These are phyloP conservation scores for Solanum sitiens DNA, from an alignment of 257 asterid species.

Conservation along the genomic window DNA sequence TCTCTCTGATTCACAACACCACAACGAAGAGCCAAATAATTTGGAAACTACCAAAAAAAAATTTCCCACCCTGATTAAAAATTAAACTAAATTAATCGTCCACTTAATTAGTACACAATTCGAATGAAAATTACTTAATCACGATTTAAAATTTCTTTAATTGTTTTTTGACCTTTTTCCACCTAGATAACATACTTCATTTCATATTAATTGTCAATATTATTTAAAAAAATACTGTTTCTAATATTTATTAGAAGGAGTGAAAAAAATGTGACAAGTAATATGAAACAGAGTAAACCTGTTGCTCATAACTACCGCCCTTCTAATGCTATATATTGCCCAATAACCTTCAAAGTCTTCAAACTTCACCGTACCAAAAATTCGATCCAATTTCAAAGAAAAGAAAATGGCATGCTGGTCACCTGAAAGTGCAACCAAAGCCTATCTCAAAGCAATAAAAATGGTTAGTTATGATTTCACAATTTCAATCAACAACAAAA, in stretches of 20 bases:
- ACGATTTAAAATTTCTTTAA: background rate
- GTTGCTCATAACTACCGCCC: background rate
- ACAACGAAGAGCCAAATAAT: constrained; percentile 24
- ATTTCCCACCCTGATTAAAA: background rate
- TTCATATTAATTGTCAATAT: background rate
- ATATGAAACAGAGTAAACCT: background rate
- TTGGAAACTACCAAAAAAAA: background rate
- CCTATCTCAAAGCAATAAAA: constrained; percentile 51
- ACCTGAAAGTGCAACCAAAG: constrained; percentile 67
- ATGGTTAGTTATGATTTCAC: constrained; percentile 18
- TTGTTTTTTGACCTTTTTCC: background rate
- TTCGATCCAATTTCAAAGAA: background rate
- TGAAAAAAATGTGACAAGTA: background rate
- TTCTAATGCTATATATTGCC: background rate
- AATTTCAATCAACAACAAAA: background rate
- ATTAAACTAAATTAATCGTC: background rate
- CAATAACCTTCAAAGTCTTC: background rate
- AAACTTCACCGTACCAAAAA: background rate
- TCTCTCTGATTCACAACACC: constrained; percentile 21
- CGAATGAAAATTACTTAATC: background rate
- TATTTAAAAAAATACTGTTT: no score
- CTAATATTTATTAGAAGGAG: no score
- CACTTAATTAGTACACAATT: background rate
- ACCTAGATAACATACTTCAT: background rate
- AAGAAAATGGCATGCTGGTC: constrained; percentile 56